phyloP scores from a whole-genome alignment of 192 early-diverging fungal genomes.

The Pilobolus umbonatus region DNA sequence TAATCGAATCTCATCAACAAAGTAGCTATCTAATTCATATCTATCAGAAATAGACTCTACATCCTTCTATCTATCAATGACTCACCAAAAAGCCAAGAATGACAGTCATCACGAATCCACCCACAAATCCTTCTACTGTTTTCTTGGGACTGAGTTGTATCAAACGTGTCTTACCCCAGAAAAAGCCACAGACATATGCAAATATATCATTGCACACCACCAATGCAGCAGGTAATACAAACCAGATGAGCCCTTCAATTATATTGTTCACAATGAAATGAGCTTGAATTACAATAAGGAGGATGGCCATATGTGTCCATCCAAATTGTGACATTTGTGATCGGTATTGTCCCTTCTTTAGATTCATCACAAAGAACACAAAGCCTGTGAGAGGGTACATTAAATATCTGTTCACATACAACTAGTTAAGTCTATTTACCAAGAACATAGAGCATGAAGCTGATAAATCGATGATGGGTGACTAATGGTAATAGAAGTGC shows the following conservation, averaged over 20 bases:
- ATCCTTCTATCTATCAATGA: constrained; percentile 3
- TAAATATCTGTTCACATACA: neutral
- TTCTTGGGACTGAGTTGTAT: constrained; percentile 97
- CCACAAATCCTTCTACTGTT: constrained; percentile 96
- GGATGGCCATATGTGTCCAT: constrained; percentile 95
- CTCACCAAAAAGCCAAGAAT: constrained; percentile 79
- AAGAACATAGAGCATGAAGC: constrained; percentile 81
- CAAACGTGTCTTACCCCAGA: constrained; percentile 86
- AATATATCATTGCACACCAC: constrained; percentile 96
- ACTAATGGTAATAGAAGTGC: constrained; percentile 79
- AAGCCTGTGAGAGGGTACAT: constrained; percentile 43
- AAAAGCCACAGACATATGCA: constrained; percentile 95
- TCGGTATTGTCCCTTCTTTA: constrained; percentile 90
- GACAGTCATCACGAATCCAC: constrained; percentile 80
- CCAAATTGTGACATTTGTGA: constrained; percentile 96
- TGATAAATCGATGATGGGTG: constrained; percentile 92
- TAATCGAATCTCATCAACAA: constrained; percentile 50
- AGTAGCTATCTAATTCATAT: constrained; percentile 40
- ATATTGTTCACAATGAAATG: constrained; percentile 98
- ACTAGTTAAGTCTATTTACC: constrained; percentile 42
- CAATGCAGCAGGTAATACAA: constrained; percentile 81
- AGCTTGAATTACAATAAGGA: constrained; percentile 87
- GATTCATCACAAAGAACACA: constrained; percentile 89
- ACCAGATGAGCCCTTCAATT: constrained; percentile 97
- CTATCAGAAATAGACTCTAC: too few species aligned